These are phyloP conservation scores for Pseudogymnoascus sp. DNA, from an alignment of 2,329 filamentous ascomycete genomes.

Conservation along the genomic window DNA sequence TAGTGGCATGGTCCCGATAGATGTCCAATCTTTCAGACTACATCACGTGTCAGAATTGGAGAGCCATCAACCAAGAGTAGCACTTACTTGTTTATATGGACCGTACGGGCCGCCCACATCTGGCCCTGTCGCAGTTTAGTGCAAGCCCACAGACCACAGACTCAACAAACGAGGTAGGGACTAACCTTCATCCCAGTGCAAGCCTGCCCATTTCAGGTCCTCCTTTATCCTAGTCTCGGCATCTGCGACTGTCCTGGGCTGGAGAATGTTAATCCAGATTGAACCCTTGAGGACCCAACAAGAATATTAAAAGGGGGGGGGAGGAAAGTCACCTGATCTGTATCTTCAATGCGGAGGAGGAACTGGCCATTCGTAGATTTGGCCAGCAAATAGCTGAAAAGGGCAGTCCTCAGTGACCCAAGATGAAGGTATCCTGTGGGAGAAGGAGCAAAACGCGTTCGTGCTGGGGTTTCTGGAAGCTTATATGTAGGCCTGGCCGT, in stretches of 20 bases:
- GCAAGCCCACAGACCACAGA: background rate
- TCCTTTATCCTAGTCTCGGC: constrained; percentile 72
- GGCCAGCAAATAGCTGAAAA: constrained; percentile 95
- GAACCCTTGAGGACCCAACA: constrained; percentile 26
- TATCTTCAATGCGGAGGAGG: constrained; percentile 87
- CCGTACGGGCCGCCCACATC: constrained; percentile 73
- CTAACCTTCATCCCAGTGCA: constrained; percentile 86
- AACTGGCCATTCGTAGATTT: constrained; percentile 85
- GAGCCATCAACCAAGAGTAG: background rate
- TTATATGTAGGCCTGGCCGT: constrained; percentile 15
- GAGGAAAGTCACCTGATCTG: constrained; percentile 62
- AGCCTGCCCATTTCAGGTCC: constrained; percentile 81
- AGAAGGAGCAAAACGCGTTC: constrained; percentile 90
- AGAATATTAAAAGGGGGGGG: constrained; percentile 9
- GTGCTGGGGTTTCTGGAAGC: constrained; percentile 51
- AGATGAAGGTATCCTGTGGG: constrained; percentile 92
- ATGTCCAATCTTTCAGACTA: constrained; percentile 72
- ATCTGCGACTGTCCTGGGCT: constrained; percentile 75
- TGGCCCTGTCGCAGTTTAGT: constrained; percentile 51
- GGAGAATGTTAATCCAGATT: constrained; percentile 24
- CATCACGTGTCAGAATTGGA: constrained; percentile 8
- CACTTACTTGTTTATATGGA: constrained; percentile 72
- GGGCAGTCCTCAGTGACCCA: constrained; percentile 81
- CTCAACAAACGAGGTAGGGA: background rate
- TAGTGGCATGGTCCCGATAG: constrained; percentile 65